Conservation (phyloP, 768 basidiomycete genomes). For the Amanita inopinata region DNA sequence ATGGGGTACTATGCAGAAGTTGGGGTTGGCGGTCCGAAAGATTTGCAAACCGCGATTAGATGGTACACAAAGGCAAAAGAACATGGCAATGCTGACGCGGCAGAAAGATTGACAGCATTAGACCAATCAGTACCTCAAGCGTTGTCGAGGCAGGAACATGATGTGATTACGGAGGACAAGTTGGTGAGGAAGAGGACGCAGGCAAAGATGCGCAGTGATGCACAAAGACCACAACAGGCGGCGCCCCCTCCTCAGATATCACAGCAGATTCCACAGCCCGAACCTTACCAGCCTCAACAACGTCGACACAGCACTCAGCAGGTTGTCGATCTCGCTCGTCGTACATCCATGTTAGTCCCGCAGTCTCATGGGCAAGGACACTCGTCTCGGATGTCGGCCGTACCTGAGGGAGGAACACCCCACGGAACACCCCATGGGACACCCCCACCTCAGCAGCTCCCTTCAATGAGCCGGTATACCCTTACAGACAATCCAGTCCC, state of each 20-base stretch:
- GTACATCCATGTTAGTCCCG: constrained; percentile 1
- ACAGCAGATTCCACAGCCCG: constrained; percentile 4
- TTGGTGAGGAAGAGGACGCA: constrained; percentile 76
- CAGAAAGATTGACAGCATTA: constrained; percentile 61
- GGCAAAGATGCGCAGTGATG: constrained; percentile 50
- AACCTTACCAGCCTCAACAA: constrained; percentile 10
- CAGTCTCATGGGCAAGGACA: constrained; percentile 9
- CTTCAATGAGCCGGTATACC: constrained; percentile 35
- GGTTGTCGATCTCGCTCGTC: constrained; percentile 7
- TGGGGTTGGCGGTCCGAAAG: constrained; percentile 68
- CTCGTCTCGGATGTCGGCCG: neutral
- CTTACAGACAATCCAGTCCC: constrained; percentile 30
- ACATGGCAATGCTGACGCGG: constrained; percentile 76
- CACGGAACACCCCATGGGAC: constrained; percentile 12
- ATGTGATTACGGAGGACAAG: constrained; percentile 64
- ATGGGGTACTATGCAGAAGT: constrained; percentile 95
- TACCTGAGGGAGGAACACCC: neutral
- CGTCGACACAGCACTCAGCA: constrained; percentile 5
- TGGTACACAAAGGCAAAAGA: constrained; percentile 83
- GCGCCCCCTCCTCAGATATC: neutral
- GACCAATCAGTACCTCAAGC: constrained; percentile 48
- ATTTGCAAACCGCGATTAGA: constrained; percentile 50
- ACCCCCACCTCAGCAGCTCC: constrained; percentile 21
- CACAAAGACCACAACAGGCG: constrained; percentile 10
- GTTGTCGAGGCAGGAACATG: constrained; percentile 74